phyloP scores from a whole-genome alignment of 148 eudicot species.

The Fallopia convolvulus region DNA sequence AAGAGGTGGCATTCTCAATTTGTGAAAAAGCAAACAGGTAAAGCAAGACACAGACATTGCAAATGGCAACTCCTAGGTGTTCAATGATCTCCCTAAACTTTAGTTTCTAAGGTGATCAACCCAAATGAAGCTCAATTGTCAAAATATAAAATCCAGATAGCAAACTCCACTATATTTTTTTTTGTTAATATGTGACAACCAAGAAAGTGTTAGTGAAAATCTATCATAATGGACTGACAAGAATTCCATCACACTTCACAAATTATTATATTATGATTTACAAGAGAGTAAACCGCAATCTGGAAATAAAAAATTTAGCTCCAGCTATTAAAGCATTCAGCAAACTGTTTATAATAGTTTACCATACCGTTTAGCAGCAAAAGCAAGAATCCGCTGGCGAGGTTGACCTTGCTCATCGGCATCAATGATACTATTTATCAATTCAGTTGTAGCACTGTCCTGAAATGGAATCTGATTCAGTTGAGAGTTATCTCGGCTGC shows the following conservation, averaged over 20 bases:
- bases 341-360: not conserved
- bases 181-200: not conserved
- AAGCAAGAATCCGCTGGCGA: slow-evolving; percentile 86
- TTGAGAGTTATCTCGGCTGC: slow-evolving; percentile 52
- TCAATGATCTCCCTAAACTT: not conserved
- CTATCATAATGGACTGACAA: not conserved
- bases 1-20: not conserved
- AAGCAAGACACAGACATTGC: not conserved
- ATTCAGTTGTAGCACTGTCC: slow-evolving; percentile 70
- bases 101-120: too few relatives aligned
- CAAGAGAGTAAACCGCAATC: not conserved
- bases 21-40: not conserved
- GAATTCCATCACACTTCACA: not conserved
- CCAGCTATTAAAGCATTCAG: not conserved
- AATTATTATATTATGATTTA: not conserved
- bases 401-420: slow-evolving; percentile 82
- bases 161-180: not conserved
- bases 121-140: not conserved
- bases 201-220: not conserved
- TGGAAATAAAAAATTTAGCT: not conserved
- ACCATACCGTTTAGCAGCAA: slow-evolving; percentile 76
- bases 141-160: not conserved
- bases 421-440: slow-evolving; percentile 77
- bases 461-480: slow-evolving; percentile 28
- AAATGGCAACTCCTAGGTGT: not conserved